These are phyloP conservation scores for Moesziomyces globuligerus DNA, from an alignment of 1,284 basidiomycete genomes.

Conservation along the genomic window DNA sequence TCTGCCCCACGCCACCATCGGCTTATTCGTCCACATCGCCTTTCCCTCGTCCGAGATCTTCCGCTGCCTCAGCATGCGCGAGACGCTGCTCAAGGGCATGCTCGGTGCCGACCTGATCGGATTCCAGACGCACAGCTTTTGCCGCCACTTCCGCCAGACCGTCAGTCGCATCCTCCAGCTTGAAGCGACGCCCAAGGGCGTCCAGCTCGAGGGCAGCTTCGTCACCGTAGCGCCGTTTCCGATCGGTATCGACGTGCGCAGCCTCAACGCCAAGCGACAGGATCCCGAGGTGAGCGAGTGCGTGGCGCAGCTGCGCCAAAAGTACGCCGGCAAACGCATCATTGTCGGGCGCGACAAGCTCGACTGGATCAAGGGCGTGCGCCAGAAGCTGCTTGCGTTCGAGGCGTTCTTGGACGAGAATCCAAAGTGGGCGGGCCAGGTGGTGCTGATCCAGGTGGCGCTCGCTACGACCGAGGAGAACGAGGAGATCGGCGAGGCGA, in stretches of 20 bases:
- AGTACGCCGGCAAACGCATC: slow-evolving; percentile 84
- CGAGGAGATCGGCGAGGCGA: slow-evolving; percentile 78
- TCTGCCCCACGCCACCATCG: slow-evolving; percentile 77
- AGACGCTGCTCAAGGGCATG: slow-evolving; percentile 75
- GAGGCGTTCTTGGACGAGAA: slow-evolving; percentile 82
- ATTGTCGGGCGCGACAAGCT: slow-evolving; percentile 88
- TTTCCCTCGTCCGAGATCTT: slow-evolving; percentile 89
- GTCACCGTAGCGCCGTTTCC: slow-evolving; percentile 87
- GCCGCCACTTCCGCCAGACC: slow-evolving; percentile 73
- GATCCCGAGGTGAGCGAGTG: slow-evolving; percentile 83
- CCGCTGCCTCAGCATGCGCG: slow-evolving; percentile 76
- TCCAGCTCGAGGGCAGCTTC: slow-evolving; percentile 73
- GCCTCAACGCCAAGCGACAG: slow-evolving; percentile 76
- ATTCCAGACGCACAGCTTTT: slow-evolving; percentile 81
- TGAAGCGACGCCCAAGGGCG: slow-evolving; percentile 84
- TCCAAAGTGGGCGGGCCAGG: slow-evolving; percentile 81
- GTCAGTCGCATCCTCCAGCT: slow-evolving; percentile 81
- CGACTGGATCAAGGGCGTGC: slow-evolving; percentile 84
- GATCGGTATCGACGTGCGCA: slow-evolving; percentile 85
- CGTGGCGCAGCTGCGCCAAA: slow-evolving; percentile 78
- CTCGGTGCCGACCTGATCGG: slow-evolving; percentile 80
- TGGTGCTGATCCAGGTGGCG: slow-evolving; percentile 85
- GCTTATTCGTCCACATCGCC: slow-evolving; percentile 88
- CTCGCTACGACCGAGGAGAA: slow-evolving; percentile 82
- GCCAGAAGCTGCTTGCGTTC: slow-evolving; percentile 84